Evolutionary conservation across 495 filamentous ascomycete genomes (phyloP), one percentile per base, ranked within the genome.

Genomic region (Jackrogersella minutella): DNA sequence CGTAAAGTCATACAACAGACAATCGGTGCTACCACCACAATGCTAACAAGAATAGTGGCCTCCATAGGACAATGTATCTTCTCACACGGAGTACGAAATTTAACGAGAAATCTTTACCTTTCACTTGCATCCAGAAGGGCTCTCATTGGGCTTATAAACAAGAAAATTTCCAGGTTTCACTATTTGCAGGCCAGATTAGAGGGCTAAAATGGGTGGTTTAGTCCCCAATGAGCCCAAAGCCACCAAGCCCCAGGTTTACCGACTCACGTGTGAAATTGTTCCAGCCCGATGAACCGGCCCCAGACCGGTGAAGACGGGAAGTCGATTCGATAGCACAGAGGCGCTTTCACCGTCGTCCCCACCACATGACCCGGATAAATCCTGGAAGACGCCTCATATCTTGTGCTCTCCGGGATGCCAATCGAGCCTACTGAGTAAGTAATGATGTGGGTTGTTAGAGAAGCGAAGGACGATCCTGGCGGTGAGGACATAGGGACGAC

Each of bases 251-350:
- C n/a, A n/a, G n/a, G n/a, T n/a, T n/a, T n/a, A 14, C 7, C 34
- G 10, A 40, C 28, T 60, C 52, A 58, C 41, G 59, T 17, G 56
- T 31, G 40, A 58, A 46, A 34, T n/a, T n/a, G n/a, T n/a, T n/a
- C n/a, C n/a, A n/a, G n/a, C n/a, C 41, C 16, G 61, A 37, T 40
- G 26, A 47, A 22, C n/a, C 40, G 16, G 17, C 1, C 17, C 30
- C n/a, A 3, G 28, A 33, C 50, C 59, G 40, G 59, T 47, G 59
- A 62, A 28, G 14, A 49, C 40, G 49, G 50, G 30, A 19, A 13
- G 41, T 33, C 46, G 39, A 50, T 53, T 55, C 28, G 39, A 31
- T 39, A 21, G 33, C 11, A 26, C 16, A 33, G 24, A n/a, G n/a
- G n/a, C n/a, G n/a, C n/a, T 13, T 51, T 53, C 19, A 41, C 19